phyloP scores from a whole-genome alignment of 2,329 filamentous ascomycete species.

The Lojkania enalia region DNA sequence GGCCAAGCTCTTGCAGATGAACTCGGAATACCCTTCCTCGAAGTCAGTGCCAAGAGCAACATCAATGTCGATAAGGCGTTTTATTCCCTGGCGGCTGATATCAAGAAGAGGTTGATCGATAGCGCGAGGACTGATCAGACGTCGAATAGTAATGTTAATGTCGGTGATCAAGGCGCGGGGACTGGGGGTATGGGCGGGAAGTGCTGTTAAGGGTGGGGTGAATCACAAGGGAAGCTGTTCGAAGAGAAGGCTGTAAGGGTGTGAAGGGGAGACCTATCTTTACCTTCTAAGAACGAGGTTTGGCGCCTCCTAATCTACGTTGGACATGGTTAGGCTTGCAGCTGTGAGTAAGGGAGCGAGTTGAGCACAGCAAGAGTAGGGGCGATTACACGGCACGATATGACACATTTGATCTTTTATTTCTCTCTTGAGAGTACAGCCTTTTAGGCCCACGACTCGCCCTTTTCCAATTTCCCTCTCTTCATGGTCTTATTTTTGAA shows the following conservation, averaged over 20 bases:
- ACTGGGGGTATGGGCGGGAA: conserved; percentile 42
- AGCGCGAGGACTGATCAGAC: conserved; percentile 72
- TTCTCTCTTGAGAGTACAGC: no score
- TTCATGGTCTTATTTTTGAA: neutral
- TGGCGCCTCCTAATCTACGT: neutral
- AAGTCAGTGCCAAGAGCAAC: conserved; percentile 98
- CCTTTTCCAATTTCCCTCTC: neutral
- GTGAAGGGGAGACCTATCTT: no score
- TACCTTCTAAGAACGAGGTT: neutral
- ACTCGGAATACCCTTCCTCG: conserved; percentile 95
- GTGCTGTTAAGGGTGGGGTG: conserved; percentile 36
- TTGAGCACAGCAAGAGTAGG: neutral
- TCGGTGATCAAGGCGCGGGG: conserved; percentile 34
- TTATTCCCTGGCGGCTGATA: conserved; percentile 90
- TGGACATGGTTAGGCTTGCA: neutral
- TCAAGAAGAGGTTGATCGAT: conserved; percentile 98
- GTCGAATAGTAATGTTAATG: conserved; percentile 29
- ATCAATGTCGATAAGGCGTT: conserved; percentile 99
- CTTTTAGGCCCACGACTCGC: no score
- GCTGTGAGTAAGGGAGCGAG: neutral
- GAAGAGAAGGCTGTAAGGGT: no score
- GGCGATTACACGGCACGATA: neutral
- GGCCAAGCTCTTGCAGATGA: conserved; percentile 94
- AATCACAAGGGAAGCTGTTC: neutral
- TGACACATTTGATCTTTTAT: neutral